Conservation (phyloP, 768 basidiomycete species). For the Tylopilus rubrobrunneus region DNA sequence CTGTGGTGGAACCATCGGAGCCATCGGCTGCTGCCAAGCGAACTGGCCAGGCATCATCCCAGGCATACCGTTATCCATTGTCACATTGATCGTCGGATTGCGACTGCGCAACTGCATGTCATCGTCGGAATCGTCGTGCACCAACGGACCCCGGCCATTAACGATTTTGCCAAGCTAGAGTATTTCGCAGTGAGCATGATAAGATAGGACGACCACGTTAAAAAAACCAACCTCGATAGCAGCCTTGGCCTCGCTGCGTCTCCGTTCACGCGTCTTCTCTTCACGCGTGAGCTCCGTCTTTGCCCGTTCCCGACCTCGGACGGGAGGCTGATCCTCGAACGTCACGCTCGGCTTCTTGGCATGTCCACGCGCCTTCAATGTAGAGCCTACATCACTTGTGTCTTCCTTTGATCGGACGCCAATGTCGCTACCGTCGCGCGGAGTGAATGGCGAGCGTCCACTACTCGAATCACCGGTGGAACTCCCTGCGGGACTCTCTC, state of each 20-base stretch:
- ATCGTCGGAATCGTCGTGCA: constrained; percentile 47
- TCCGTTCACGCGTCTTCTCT: constrained; percentile 62
- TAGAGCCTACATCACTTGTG: constrained; percentile 23
- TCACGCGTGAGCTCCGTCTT: constrained; percentile 37
- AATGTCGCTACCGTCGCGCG: constrained; percentile 72
- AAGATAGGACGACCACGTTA: background rate
- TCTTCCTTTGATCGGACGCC: constrained; percentile 21
- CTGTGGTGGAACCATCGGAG: background rate
- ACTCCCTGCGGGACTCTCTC: constrained; percentile 71
- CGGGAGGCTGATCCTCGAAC: constrained; percentile 52
- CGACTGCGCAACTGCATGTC: constrained; percentile 26
- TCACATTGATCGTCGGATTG: constrained; percentile 35
- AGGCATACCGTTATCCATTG: constrained; percentile 29
- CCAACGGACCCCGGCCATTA: constrained; percentile 67
- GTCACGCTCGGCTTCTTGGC: constrained; percentile 62
- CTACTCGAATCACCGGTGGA: constrained; percentile 85
- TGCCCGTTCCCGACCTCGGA: constrained; percentile 29
- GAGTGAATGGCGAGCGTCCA: constrained; percentile 71
- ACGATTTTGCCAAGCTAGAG: constrained; percentile 81
- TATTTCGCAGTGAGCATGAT: constrained; percentile 2
- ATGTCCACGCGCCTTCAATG: constrained; percentile 33
- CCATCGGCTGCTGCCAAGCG: constrained; percentile 24
- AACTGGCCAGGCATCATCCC: constrained; percentile 36
- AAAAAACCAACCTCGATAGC: constrained; percentile 67
- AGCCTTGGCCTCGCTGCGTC: constrained; percentile 80